Evolutionary conservation across 1,284 basidiomycete genomes (phyloP), one percentile per base, ranked within the genome.

Genomic region (Cryptococcus sp.): DNA sequence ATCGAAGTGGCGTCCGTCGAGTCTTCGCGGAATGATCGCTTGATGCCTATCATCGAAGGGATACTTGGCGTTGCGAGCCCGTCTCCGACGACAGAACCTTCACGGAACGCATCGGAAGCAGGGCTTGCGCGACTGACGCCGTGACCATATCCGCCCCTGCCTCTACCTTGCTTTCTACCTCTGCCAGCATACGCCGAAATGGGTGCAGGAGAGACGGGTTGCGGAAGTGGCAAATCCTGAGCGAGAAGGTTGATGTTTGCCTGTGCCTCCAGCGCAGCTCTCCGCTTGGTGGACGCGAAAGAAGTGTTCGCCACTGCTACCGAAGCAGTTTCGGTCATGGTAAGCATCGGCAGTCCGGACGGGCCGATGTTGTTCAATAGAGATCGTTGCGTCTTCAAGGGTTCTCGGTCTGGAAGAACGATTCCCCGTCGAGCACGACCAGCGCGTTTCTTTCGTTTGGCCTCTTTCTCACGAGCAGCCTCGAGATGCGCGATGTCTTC

Each of bases 391-490:
- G 96, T 98, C 78, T 93, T 87, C 71, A 90, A 85, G 3, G 92
- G 89, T 65, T 99, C 95, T 54, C 94, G 87, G 73, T 99, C 96
- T 0, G 95, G 93, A 16, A 98, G 81, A 1, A 87, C 86, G 62
- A 96, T 83, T n/a, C 92, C 93, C 50, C 94, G 84, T 53, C 93
- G 84, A 4, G 91, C 93, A 60, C 94, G 86, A 0, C 90, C 93
- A 68, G 90, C 90, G 49, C 93, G 84, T 61, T 83, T 82, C 62
- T 91, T 84, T 46, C 93, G 86, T 67, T 87, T 87, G 64, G 90
- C 84, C 67, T 98, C 93, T 79, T 91, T 91, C 78, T 97, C 95
- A 54, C 93, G 85, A 67, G 98, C 94, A 74, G 89, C 89, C 78
- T 99, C 95, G 69, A 88, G 88, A 55, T 87, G 83, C 62, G 92